A percentile compares a stretch with the other conserved stretches of the same genome.
phyloP scores from a whole-genome alignment of 1,284 basidiomycete species.

The Pseudozyma pruni region DNA sequence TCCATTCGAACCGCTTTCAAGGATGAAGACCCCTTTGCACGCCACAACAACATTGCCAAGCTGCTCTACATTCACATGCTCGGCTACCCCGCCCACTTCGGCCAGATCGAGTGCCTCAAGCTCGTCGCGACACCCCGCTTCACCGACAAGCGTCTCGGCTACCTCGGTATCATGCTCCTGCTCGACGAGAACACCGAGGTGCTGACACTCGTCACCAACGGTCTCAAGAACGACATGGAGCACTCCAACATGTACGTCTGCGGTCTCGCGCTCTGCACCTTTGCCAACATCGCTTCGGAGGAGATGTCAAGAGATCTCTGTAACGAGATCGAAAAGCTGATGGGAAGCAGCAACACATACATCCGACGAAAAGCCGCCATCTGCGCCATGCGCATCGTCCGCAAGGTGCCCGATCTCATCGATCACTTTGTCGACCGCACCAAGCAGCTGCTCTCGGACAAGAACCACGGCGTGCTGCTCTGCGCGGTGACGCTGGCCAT shows the following conservation, averaged over 20 bases:
- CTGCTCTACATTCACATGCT: conserved; percentile 99
- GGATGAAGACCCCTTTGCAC: conserved; percentile 82
- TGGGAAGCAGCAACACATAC: conserved; percentile 97
- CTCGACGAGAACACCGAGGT: conserved; percentile 99
- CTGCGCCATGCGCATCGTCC: conserved; percentile 94
- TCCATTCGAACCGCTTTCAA: conserved; percentile 97
- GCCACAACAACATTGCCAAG: conserved; percentile 98
- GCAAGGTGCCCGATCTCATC: conserved; percentile 94
- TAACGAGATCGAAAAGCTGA: conserved; percentile 90
- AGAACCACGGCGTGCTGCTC: conserved; percentile 95
- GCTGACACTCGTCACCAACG: conserved; percentile 95
- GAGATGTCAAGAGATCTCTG: conserved; percentile 67
- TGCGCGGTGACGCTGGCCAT: conserved; percentile 93
- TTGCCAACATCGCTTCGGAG: conserved; percentile 98
- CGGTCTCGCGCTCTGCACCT: conserved; percentile 95
- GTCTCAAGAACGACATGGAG: conserved; percentile 99
- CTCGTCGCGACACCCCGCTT: conserved; percentile 98
- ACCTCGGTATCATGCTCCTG: conserved; percentile 96
- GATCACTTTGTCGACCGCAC: conserved; percentile 91
- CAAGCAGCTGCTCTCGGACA: conserved; percentile 89
- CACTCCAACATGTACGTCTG: conserved; percentile 99
- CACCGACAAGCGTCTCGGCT: conserved; percentile 95
- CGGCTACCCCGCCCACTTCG: conserved; percentile 98
- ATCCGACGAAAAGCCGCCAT: conserved; percentile 99
- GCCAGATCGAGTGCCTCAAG: conserved; percentile 99